These are phyloP conservation scores for Monosporascus sp. DNA, from an alignment of 2,329 filamentous ascomycete species.

Conservation along the genomic window DNA sequence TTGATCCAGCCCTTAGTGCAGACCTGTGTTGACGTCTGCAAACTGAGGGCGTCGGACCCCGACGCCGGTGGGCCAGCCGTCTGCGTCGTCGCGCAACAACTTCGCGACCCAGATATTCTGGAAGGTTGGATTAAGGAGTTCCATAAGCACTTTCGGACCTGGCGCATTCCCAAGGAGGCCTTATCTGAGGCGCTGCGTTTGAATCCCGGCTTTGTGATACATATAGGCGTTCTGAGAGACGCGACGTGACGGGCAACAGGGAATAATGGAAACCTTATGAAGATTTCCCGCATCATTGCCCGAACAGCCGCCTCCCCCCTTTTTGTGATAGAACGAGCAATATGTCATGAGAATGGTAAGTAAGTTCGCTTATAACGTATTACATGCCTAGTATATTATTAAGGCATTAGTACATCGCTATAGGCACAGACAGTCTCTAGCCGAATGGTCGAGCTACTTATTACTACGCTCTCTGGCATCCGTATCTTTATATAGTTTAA, in stretches of 20 bases:
- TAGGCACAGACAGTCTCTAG: too few species aligned
- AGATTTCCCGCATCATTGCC: too few species aligned
- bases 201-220: constrained; percentile 74
- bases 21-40: constrained; percentile 72
- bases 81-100: constrained; percentile 82
- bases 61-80: constrained; percentile 48
- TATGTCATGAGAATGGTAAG: too few species aligned
- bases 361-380: too few species aligned
- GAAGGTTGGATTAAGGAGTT: constrained; percentile 74
- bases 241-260: not conserved
- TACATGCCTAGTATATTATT: too few species aligned
- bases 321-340: too few species aligned
- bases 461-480: too few species aligned
- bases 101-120: constrained; percentile 81
- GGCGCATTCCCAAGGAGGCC: constrained; percentile 65
- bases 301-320: too few species aligned
- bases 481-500: too few species aligned
- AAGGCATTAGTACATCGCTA: too few species aligned
- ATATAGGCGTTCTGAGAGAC: constrained; percentile 62
- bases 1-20: constrained; percentile 78
- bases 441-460: too few species aligned
- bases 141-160: constrained; percentile 61
- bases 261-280: too few species aligned
- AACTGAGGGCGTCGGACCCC: constrained; percentile 38
- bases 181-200: constrained; percentile 56